phyloP scores from a whole-genome alignment of 805 yeast species.

The Candida golubevii region DNA sequence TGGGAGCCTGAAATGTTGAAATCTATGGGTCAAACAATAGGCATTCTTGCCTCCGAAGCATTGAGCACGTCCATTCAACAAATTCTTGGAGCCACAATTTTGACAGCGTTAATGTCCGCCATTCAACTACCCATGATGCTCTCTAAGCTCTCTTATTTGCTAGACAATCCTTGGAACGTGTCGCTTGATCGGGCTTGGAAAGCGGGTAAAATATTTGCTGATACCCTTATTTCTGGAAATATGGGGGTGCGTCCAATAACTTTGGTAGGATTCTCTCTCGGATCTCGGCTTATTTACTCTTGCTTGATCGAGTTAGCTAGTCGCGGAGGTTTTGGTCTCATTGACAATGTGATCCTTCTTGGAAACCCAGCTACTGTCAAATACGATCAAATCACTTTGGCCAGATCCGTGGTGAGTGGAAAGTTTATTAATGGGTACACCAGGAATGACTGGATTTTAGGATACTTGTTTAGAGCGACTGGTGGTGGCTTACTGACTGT shows the following conservation, averaged over 20 bases:
- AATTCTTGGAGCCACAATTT: conserved; percentile 83
- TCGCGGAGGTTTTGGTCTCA: conserved; percentile 79
- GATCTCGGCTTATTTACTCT: conserved; percentile 87
- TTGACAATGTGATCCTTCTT: conserved; percentile 82
- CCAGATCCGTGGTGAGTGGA: conserved; percentile 85
- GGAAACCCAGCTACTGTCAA: conserved; percentile 87
- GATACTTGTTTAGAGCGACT: conserved; percentile 91
- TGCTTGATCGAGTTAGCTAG: conserved; percentile 84
- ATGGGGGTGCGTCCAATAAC: conserved; percentile 92
- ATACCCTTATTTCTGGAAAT: conserved; percentile 80
- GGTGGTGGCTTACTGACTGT: conserved; percentile 91
- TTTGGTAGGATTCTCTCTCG: conserved; percentile 87
- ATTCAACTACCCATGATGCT: conserved; percentile 89
- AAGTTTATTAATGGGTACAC: conserved; percentile 87
- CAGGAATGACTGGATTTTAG: conserved; percentile 91
- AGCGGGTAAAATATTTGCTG: conserved; percentile 88
- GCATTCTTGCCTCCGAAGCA: conserved; percentile 89
- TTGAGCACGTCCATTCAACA: conserved; percentile 92
- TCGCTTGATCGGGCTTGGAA: conserved; percentile 96
- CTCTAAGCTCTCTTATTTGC: conserved; percentile 79
- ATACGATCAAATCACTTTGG: conserved; percentile 69
- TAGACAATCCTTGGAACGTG: conserved; percentile 98
- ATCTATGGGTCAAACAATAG: conserved; percentile 94
- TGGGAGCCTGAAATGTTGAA: conserved; percentile 99
- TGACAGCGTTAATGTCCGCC: conserved; percentile 88